Evolutionary conservation across 1,139 yeast species (phyloP).

Genomic region (Sugiyamaella novakii): DNA sequence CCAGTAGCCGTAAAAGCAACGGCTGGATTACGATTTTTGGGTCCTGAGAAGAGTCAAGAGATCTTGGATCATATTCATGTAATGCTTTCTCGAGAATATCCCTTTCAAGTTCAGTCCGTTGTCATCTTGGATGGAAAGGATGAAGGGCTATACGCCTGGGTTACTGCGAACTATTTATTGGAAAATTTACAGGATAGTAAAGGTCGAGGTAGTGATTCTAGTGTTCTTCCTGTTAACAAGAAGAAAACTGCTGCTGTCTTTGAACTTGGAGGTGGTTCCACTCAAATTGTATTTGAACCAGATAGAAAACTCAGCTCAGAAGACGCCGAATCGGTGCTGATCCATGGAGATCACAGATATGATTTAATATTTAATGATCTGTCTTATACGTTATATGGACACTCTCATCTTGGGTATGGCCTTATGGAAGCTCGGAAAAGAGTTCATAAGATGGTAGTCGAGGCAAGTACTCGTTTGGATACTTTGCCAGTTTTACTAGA

Average conservation of each 20-base stretch:
- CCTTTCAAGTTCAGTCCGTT: conserved; percentile 84
- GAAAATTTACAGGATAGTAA: conserved; percentile 76
- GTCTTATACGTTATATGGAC: conserved; percentile 75
- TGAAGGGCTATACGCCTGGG: conserved; percentile 96
- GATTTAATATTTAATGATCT: conserved; percentile 72
- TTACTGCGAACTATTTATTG: conserved; percentile 81
- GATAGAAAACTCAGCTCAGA: conserved; percentile 43
- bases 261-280: conserved; percentile 94
- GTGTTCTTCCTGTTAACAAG: conserved; percentile 36
- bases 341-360: conserved; percentile 84
- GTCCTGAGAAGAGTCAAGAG: conserved; percentile 64
- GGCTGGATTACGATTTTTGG: conserved; percentile 84
- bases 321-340: conserved; percentile 54
- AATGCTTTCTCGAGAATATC: conserved; percentile 71
- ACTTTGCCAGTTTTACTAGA: conserved; percentile 1
- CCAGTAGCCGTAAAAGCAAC: conserved; percentile 95
- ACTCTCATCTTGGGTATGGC: conserved; percentile 89
- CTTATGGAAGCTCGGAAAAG: conserved; percentile 89
- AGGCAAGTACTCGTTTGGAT: neutral
- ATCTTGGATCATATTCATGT: conserved; percentile 70
- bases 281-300: conserved; percentile 96
- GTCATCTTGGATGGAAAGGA: conserved; percentile 92
- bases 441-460: conserved; percentile 53
- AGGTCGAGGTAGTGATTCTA: conserved; percentile 16
- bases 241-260: conserved; percentile 79